Percentiles rank a stretch among this genome's conserved stretches.
phyloP scores from a whole-genome alignment of 2,329 filamentous ascomycete species.

The Xylaria sp. region DNA sequence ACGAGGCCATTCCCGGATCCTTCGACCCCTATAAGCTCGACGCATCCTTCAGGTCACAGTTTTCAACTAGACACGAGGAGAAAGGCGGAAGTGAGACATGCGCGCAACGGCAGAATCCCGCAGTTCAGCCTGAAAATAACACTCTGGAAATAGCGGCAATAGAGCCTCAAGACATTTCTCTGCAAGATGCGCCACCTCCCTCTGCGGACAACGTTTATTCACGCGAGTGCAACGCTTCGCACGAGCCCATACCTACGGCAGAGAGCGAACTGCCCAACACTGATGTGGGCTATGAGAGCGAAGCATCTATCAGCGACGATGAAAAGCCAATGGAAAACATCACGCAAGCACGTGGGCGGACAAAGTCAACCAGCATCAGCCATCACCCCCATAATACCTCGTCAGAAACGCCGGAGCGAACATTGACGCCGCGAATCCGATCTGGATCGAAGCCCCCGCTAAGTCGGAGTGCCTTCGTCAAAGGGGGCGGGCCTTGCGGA shows the following conservation, averaged over 20 bases:
- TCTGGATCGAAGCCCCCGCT: conserved; percentile 44
- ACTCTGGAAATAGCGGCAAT: not conserved
- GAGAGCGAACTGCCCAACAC: conserved; percentile 21
- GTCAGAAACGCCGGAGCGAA: conserved; percentile 2
- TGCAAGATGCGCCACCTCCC: not conserved
- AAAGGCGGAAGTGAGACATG: not conserved
- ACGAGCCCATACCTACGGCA: not conserved
- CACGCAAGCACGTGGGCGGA: not conserved
- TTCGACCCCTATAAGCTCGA: conserved; percentile 37
- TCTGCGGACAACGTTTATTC: not conserved
- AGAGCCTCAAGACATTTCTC: not conserved
- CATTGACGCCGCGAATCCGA: conserved; percentile 38
- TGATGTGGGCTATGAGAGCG: conserved; percentile 18
- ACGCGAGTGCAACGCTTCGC: not conserved
- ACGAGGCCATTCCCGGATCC: conserved; percentile 27
- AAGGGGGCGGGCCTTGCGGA: conserved; percentile 22
- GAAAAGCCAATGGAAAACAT: conserved; percentile 11
- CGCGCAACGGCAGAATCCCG: not conserved
- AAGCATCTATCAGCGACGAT: not conserved
- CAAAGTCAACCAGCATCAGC: not conserved
- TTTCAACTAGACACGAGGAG: not conserved
- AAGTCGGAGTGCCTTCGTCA: conserved; percentile 41
- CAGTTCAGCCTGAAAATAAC: not conserved
- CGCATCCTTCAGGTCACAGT: not conserved
- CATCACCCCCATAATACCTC: not conserved